These are phyloP conservation scores for Globisporangium cystogenes DNA, from an alignment of 352 stramenopile species.

Conservation along the genomic window DNA sequence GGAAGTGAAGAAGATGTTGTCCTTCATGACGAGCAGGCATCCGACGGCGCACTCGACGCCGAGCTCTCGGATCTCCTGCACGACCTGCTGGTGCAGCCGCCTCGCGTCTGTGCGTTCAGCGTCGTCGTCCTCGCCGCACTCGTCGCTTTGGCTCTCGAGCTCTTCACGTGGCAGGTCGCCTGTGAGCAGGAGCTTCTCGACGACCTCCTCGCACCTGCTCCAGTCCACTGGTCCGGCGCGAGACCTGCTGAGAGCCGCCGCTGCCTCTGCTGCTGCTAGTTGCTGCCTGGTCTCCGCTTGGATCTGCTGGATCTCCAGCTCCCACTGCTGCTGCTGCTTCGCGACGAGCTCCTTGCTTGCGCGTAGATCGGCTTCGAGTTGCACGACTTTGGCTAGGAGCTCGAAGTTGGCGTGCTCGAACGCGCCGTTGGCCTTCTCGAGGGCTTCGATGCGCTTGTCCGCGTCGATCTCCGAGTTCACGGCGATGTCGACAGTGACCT, in stretches of 20 bases:
- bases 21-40: slow-evolving; percentile 55
- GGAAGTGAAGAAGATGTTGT: slow-evolving; percentile 63
- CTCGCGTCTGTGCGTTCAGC: slow-evolving; percentile 16
- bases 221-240: slow-evolving; percentile 28
- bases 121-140: slow-evolving; percentile 5
- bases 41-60: slow-evolving; percentile 45
- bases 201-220: slow-evolving; percentile 49
- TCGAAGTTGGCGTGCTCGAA: slow-evolving; percentile 39
- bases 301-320: slow-evolving; percentile 18
- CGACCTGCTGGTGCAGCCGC: slow-evolving; percentile 26
- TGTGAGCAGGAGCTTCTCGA: slow-evolving; percentile 42
- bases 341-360: slow-evolving; percentile 18
- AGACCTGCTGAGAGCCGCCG: not conserved
- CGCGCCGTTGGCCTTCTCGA: slow-evolving; percentile 48
- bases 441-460: slow-evolving; percentile 43
- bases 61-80: slow-evolving; percentile 30
- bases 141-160: slow-evolving; percentile 11
- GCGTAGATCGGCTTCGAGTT: slow-evolving; percentile 45
- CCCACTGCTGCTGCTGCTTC: slow-evolving; percentile 33
- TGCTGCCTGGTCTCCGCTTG: slow-evolving; percentile 27
- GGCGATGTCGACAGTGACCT: slow-evolving; percentile 47
- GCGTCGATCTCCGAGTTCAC: slow-evolving; percentile 66
- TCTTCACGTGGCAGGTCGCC: slow-evolving; percentile 38
- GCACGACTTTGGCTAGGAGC: slow-evolving; percentile 29
- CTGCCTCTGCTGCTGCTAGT: slow-evolving; percentile 12